These are phyloP conservation scores for Primulina eburnea DNA, from an alignment of 257 asterid species.

Conservation along the genomic window DNA sequence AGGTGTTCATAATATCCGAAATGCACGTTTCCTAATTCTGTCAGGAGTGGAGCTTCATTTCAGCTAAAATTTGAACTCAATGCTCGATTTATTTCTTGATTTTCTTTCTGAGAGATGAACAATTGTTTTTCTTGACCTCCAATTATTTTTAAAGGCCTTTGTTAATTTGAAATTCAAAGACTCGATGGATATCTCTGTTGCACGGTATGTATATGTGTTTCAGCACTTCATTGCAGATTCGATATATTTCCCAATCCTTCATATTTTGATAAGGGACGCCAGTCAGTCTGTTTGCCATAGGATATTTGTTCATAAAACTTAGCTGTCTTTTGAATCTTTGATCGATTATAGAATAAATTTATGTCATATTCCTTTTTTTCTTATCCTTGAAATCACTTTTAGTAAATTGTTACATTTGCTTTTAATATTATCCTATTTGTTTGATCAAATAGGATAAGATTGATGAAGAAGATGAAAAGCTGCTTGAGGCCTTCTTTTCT, in stretches of 20 bases:
- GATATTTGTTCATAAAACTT: neutral
- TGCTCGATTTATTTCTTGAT: neutral
- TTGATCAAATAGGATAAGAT: slow-evolving; percentile 49
- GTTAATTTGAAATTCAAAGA: neutral
- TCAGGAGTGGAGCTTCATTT: neutral
- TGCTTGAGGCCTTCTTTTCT: slow-evolving; percentile 67
- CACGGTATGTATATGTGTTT: neutral
- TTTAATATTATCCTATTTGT: neutral
- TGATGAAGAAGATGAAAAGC: slow-evolving; percentile 69
- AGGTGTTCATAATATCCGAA: neutral
- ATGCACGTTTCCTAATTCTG: neutral
- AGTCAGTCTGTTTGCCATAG: too few relatives aligned
- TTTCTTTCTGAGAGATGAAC: slow-evolving; percentile 7
- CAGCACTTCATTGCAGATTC: neutral
- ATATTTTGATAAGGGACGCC: neutral
- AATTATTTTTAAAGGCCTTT: neutral
- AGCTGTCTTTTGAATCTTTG: neutral
- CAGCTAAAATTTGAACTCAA: neutral
- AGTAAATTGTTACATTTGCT: neutral
- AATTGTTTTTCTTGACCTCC: too few relatives aligned
- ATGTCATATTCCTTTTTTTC: neutral
- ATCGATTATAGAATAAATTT: neutral
- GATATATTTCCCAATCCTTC: too few relatives aligned
- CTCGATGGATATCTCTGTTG: neutral
- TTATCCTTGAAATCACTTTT: neutral